Evolutionary conservation across 2,329 filamentous ascomycete genomes (phyloP).

Genomic region (Huntiella abstrusa): DNA sequence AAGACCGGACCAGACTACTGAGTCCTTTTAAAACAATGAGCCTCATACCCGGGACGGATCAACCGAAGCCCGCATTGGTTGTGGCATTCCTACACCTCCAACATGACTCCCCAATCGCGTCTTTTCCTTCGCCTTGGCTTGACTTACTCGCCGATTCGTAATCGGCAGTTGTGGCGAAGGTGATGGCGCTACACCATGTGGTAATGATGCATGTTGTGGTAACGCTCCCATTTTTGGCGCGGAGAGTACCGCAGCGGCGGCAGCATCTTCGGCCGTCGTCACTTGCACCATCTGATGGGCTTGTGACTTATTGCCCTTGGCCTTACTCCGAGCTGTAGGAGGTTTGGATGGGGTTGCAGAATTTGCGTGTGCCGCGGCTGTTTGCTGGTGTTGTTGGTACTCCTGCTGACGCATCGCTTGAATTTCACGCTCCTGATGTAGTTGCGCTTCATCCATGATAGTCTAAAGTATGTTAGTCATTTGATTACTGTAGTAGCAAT

Average conservation of each 20-base stretch:
- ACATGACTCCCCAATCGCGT: conserved; percentile 6
- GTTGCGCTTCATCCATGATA: conserved; percentile 8
- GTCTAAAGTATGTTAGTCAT: conserved; percentile 1
- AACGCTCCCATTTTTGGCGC: not conserved
- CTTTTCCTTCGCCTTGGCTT: conserved; percentile 7
- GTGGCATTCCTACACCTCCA: conserved; percentile 1
- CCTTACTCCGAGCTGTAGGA: not conserved
- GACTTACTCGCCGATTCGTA: conserved; percentile 3
- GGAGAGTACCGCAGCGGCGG: not conserved
- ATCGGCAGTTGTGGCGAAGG: not conserved
- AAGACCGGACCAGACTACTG: too few species aligned
- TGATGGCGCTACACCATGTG: not conserved
- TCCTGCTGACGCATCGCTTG: not conserved
- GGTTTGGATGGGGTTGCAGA: not conserved
- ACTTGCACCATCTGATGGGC: not conserved
- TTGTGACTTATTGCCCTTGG: not conserved
- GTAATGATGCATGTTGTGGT: not conserved
- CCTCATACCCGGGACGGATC: conserved; percentile 7
- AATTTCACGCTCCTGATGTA: conserved; percentile 1
- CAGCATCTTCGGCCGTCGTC: not conserved
- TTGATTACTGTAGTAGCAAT: not conserved
- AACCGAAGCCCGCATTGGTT: conserved; percentile 7
- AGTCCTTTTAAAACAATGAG: too few species aligned
- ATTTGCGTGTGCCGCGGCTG: not conserved
- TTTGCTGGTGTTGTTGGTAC: not conserved